Base-by-base conservation (phyloP, 208 protist genomes). In the Acanthamoeba triangularis region DNA sequence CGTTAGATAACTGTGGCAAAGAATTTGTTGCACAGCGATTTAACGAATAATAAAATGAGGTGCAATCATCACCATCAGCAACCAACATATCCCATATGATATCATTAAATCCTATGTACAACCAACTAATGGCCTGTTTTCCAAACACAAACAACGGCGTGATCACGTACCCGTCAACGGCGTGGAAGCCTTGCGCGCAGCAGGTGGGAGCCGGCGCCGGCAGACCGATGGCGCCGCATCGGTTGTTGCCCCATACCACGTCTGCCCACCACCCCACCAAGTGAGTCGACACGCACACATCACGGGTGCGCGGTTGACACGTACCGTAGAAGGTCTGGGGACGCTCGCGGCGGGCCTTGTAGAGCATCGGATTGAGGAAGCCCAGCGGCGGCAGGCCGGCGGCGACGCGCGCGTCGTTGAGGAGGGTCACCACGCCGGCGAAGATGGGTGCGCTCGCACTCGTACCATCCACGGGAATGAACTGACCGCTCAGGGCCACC, bases 401-500 rank as follows among this genome's bases (percentile, higher is more conserved):
- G 30, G 59, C 63, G 30, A 44, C 59, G 85, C 85, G 85, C 20
- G 63, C 63, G 33, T 92, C 85, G 41, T 92, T 92, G 0, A 97
- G 37, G 28, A 97, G 91, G 16, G 94, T 76, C 13, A 97, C 56
- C 25, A 97, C 65, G 67, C 52, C 96, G 41, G 96, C 80, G 56
- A 97, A 94, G 35, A 76, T 85, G 33, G 96, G 96, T 37, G 94
- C 52, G 47, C 80, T 65, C 28, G 90, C 91, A 49, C 88, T 95
- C 25, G 96, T 97, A 25, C 96, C 96, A 33, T 52, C 95, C 10
- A 97, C 96, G n/a, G 33, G 56, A 13, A 88, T 59, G 30, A 65
- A 54, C 28, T 18, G 5, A 37, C 85, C 88, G 78, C 44, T 44
- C 47, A 93, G 35, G 1, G 82, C n/a, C 33, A 97, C 96, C 44